Conservation (phyloP, 345 rosid species). For the Ceriops tagal region DNA sequence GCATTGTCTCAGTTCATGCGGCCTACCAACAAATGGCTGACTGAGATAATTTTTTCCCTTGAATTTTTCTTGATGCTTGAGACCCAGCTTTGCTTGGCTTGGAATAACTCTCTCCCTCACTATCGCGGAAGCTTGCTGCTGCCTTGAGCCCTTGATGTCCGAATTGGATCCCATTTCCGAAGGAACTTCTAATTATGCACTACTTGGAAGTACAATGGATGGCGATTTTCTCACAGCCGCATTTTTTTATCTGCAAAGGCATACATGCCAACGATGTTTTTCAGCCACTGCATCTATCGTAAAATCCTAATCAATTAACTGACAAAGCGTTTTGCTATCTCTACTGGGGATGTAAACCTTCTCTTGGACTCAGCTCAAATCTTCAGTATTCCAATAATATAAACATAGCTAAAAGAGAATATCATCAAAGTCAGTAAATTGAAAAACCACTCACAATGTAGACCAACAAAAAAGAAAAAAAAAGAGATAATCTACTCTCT, state of each 20-base stretch:
- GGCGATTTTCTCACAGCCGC: neutral
- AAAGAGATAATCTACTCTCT: no score
- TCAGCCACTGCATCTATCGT: no score
- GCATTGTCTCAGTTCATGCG: slow-evolving; percentile 18
- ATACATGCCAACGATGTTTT: neutral
- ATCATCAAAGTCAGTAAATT: no score
- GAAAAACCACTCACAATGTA: no score
- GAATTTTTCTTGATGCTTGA: slow-evolving; percentile 33
- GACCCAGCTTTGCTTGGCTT: slow-evolving; percentile 21
- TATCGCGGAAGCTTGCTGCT: slow-evolving; percentile 25
- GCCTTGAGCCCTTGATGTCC: slow-evolving; percentile 34
- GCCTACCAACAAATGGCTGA: slow-evolving; percentile 12
- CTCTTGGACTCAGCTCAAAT: no score
- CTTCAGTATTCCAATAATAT: no score
- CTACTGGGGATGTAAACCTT: no score
- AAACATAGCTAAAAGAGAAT: no score
- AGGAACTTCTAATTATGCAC: slow-evolving; percentile 6
- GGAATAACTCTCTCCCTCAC: slow-evolving; percentile 34
- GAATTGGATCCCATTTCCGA: slow-evolving; percentile 35
- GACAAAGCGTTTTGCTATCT: no score
- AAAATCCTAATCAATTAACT: no score
- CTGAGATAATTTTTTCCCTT: slow-evolving; percentile 25
- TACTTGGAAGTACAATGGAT: slow-evolving; percentile 25
- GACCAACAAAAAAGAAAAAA: no score
- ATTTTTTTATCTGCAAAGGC: slow-evolving; percentile 12